A percentile compares a stretch with the other conserved stretches of the same genome.
Conservation (phyloP, 176 grass and related monocot genomes). For the barley (Hordeum vulgare) region MorexV3_pseudomolecules_assembly NC_058523.1:468633815-468634314, state of each 20-base stretch:
- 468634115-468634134: constrained; percentile 1
- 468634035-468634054: not conserved
- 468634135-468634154: not conserved
- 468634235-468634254: constrained; percentile 98
- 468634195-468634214: constrained; percentile 72
- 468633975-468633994: not conserved
- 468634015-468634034: not conserved
- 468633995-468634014: not conserved
- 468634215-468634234: constrained; percentile 85
- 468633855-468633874: too few relatives aligned
- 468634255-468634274: constrained; percentile 74
- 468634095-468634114: constrained; percentile 3
- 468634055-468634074: not conserved
- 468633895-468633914: not conserved
- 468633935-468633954: not conserved
- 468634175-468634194: constrained; percentile 87
- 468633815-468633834: too few relatives aligned
- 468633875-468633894: too few relatives aligned
- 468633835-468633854: too few relatives aligned
- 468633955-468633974: not conserved
- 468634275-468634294: constrained; percentile 9
- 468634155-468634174: not conserved
- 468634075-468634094: not conserved
- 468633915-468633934: not conserved
- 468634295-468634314: not conserved